These are phyloP conservation scores for Dactylella cylindrospora DNA, from an alignment of 2,329 filamentous ascomycete genomes.

Conservation along the genomic window DNA sequence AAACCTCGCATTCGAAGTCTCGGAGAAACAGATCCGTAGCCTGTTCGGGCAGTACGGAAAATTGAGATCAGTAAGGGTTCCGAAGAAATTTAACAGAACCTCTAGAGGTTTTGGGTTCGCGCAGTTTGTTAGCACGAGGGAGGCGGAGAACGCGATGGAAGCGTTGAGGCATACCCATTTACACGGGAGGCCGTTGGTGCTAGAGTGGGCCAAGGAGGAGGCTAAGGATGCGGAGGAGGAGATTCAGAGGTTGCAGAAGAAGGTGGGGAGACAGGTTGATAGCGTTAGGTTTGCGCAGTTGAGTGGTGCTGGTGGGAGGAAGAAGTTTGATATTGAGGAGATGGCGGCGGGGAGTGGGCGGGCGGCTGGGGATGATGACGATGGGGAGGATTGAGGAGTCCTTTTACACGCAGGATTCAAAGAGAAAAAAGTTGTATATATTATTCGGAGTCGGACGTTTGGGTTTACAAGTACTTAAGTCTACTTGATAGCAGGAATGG, in stretches of 20 bases:
- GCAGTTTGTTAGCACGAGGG: constrained; percentile 86
- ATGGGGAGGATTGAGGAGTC: constrained; percentile 45
- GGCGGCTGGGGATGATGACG: constrained; percentile 11
- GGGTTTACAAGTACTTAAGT: too few species aligned
- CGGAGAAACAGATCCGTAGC: constrained; percentile 80
- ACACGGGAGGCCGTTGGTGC: constrained; percentile 80
- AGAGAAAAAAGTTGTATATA: too few species aligned
- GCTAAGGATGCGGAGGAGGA: constrained; percentile 90
- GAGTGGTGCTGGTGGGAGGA: constrained; percentile 72
- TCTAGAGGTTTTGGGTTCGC: constrained; percentile 95
- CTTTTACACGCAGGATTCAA: too few species aligned
- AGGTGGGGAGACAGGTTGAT: constrained; percentile 85
- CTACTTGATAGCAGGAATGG: too few species aligned
- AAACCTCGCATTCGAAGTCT: constrained; percentile 93
- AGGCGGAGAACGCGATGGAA: constrained; percentile 87
- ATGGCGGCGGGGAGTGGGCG: constrained; percentile 64
- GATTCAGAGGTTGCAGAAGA: constrained; percentile 95
- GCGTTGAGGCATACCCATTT: constrained; percentile 91
- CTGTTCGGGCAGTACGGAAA: constrained; percentile 75
- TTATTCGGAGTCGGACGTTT: too few species aligned
- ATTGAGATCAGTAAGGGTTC: constrained; percentile 86
- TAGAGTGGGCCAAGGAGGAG: constrained; percentile 89
- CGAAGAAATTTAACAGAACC: constrained; percentile 87
- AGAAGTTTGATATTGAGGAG: constrained; percentile 81
- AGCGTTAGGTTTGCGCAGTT: constrained; percentile 88